phyloP scores from a whole-genome alignment of 768 basidiomycete genomes.

The Suillus discolor region DNA sequence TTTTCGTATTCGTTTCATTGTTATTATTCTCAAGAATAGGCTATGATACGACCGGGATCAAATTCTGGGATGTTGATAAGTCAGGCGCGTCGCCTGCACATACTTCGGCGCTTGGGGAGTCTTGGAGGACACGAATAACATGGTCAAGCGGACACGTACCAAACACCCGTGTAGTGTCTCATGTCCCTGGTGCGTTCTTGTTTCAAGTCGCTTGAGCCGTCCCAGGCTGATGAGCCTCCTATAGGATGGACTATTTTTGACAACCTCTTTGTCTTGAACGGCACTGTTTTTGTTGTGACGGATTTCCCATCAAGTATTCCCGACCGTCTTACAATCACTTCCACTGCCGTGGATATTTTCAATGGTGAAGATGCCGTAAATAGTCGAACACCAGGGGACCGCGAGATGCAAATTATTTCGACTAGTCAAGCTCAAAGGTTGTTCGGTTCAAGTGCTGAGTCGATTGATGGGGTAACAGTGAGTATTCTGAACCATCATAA shows the following conservation, averaged over 20 bases:
- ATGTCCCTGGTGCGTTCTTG: slow-evolving; percentile 63
- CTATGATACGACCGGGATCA: slow-evolving; percentile 11
- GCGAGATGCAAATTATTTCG: slow-evolving; percentile 78
- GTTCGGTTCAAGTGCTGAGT: slow-evolving; percentile 72
- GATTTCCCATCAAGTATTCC: slow-evolving; percentile 71
- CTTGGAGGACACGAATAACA: slow-evolving; percentile 37
- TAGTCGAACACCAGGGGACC: slow-evolving; percentile 70
- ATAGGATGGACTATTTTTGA: slow-evolving; percentile 92
- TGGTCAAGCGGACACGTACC: slow-evolving; percentile 47
- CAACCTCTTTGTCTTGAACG: slow-evolving; percentile 78
- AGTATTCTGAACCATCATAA: slow-evolving; percentile 20
- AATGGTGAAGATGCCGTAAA: slow-evolving; percentile 57
- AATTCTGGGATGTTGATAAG: slow-evolving; percentile 8
- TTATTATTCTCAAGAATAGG: slow-evolving; percentile 43
- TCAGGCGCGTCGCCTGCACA: slow-evolving; percentile 10
- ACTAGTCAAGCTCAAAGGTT: slow-evolving; percentile 63
- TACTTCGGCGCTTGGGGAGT: slow-evolving; percentile 22
- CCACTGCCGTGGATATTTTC: slow-evolving; percentile 61
- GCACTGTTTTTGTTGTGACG: slow-evolving; percentile 80
- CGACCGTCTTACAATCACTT: slow-evolving; percentile 66
- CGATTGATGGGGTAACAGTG: slow-evolving; percentile 80
- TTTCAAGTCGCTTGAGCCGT: background rate
- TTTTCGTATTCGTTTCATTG: slow-evolving; percentile 48
- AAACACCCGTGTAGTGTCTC: slow-evolving; percentile 67
- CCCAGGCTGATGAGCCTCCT: background rate